Evolutionary conservation across 306 rosid species (phyloP).

Genomic region (Rubus idaeus): DNA sequence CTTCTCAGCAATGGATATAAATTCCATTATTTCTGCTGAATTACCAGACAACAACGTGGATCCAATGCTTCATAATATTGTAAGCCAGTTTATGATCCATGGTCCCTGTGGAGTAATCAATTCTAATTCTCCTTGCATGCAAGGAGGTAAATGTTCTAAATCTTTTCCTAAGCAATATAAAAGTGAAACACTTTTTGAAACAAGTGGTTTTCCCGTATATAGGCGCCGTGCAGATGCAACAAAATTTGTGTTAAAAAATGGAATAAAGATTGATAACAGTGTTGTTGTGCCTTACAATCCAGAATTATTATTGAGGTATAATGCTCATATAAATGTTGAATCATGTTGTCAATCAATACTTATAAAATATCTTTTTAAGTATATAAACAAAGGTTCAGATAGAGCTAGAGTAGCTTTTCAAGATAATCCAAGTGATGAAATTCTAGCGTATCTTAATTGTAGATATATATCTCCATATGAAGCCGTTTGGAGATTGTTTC

Average conservation of each 20-base stretch:
- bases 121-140: background rate
- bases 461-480: background rate
- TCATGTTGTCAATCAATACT: background rate
- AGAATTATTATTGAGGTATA: background rate
- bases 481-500: background rate
- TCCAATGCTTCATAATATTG: background rate
- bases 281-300: background rate
- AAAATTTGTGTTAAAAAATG: background rate
- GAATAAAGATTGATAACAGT: background rate
- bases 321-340: background rate
- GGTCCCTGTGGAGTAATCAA: background rate
- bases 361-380: background rate
- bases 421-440: background rate
- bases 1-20: too few species aligned
- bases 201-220: background rate
- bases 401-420: background rate
- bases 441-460: background rate
- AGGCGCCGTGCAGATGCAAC: background rate
- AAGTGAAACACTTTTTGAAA: background rate
- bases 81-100: background rate
- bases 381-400: background rate
- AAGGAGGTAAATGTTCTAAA: background rate
- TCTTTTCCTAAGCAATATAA: background rate
- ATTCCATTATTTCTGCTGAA: too few species aligned
- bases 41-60: background rate